Percentiles rank a stretch among this genome's conserved stretches.
phyloP scores from a whole-genome alignment of 768 basidiomycete genomes.

The Suillus decipiens region DNA sequence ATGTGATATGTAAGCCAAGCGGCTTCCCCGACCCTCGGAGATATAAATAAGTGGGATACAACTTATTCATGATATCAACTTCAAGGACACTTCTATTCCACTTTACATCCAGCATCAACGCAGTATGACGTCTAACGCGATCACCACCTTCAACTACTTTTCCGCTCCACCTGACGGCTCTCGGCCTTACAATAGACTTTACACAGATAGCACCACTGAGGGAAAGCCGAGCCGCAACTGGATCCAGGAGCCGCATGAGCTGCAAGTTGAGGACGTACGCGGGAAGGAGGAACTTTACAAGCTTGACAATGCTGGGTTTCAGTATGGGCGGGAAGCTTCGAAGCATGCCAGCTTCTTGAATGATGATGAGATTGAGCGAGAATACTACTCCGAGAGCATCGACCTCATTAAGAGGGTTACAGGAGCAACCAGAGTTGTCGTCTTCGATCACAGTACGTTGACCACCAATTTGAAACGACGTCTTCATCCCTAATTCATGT shows the following conservation, averaged over 20 bases:
- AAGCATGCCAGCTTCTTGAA: constrained; percentile 35
- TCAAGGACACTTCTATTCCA: background rate
- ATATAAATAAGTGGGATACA: background rate
- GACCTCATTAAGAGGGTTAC: constrained; percentile 41
- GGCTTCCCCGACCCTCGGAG: background rate
- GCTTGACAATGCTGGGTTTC: constrained; percentile 39
- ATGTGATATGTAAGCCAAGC: background rate
- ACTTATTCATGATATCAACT: background rate
- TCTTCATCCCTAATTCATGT: background rate
- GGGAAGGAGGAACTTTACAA: constrained; percentile 34
- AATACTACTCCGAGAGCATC: constrained; percentile 42
- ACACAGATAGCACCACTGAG: constrained; percentile 17
- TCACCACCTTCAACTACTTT: constrained; percentile 21
- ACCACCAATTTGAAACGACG: background rate
- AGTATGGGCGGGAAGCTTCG: constrained; percentile 27
- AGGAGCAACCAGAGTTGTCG: constrained; percentile 38
- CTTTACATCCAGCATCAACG: background rate
- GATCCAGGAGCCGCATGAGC: constrained; percentile 12
- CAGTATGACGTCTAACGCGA: constrained; percentile 12
- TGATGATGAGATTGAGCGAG: constrained; percentile 36
- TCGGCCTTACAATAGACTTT: constrained; percentile 18
- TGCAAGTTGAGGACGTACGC: constrained; percentile 35
- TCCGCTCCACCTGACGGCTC: constrained; percentile 23
- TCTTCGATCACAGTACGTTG: constrained; percentile 44
- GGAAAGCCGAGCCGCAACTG: constrained; percentile 24